Evolutionary conservation across 108 stramenopile species (phyloP), one percentile per base, ranked within the genome.

Genomic region (Nannochloropsis salina): DNA sequence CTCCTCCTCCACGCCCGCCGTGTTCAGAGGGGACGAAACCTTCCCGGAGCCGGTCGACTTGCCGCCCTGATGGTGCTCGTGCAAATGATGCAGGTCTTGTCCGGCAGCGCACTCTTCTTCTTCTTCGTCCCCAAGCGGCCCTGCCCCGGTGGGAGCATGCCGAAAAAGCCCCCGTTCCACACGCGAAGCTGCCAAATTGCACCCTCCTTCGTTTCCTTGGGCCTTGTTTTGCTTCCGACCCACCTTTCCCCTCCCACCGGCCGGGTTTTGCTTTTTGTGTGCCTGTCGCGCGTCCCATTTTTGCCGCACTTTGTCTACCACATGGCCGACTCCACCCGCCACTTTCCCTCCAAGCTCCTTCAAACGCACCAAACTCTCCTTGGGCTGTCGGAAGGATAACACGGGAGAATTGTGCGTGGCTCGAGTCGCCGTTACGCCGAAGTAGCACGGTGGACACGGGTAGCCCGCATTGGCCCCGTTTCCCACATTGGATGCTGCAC

Each of bases 361-460:
- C 20, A 74, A n/a, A 15, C 61, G 61, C 61, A 74, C 61, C 61
- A 74, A n/a, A 74, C 61, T 74, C 61, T 74, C 61, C 61, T 74
- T 74, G 61, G 61, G 61, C n/a, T 74, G 61, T n/a, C 61, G 61
- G 0, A 74, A 74, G n/a, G 61, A 74, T n/a, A 74, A n/a, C 0
- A 74, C 61, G 3, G 61, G 61, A 3, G 61, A n/a, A n/a, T 3
- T 74, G 61, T 74, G 61, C 61, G 20, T 74, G 20, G 61, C n/a
- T 2, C 61, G 61, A n/a, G 61, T n/a, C 2, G 61, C 61, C 61
- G 61, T 74, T n/a, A 74, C 6, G 8, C 61, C 6, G 61, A 74
- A 74, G 61, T 74, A 74, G 61, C 61, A 6, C 15, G 61, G 61
- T n/a, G 61, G 61, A n/a, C 61, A n/a, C 15, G 61, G 61, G 61